phyloP scores from a whole-genome alignment of 2,329 filamentous ascomycete genomes.

The Diaporthe sp. region DNA sequence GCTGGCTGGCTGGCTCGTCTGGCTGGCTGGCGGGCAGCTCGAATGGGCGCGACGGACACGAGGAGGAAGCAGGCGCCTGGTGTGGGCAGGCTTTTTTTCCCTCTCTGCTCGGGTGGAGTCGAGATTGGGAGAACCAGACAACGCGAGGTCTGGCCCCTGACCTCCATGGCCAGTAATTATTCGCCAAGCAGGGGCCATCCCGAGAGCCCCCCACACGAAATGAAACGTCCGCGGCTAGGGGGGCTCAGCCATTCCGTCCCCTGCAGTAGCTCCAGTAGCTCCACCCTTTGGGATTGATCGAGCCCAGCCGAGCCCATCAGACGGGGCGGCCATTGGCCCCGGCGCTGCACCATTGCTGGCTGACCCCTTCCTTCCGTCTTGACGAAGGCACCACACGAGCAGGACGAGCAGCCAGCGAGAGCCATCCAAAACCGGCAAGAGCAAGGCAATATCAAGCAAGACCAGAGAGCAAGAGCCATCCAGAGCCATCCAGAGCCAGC shows the following conservation, averaged over 20 bases:
- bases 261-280: conserved; percentile 38
- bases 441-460: not conserved
- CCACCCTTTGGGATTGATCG: conserved; percentile 26
- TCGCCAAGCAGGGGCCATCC: conserved; percentile 29
- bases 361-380: conserved; percentile 7
- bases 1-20: not conserved
- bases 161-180: conserved; percentile 27
- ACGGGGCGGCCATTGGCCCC: conserved; percentile 30
- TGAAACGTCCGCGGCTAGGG: conserved; percentile 38
- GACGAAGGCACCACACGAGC: too few relatives aligned
- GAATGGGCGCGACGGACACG: conserved; percentile 2
- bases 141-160: conserved; percentile 38
- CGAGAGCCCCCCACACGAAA: conserved; percentile 29
- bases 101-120: not conserved
- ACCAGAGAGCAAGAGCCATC: not conserved
- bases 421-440: too few relatives aligned
- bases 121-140: conserved; percentile 33
- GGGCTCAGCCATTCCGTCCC: conserved; percentile 30
- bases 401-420: not conserved
- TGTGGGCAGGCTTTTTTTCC: conserved; percentile 7
- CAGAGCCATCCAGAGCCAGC: too few relatives aligned
- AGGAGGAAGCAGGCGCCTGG: conserved; percentile 9
- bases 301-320: not conserved
- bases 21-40: not conserved
- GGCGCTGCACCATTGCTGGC: not conserved